phyloP scores from a whole-genome alignment of 371 early-diverging fungal genomes.

The Apophysomyces sp. region DNA sequence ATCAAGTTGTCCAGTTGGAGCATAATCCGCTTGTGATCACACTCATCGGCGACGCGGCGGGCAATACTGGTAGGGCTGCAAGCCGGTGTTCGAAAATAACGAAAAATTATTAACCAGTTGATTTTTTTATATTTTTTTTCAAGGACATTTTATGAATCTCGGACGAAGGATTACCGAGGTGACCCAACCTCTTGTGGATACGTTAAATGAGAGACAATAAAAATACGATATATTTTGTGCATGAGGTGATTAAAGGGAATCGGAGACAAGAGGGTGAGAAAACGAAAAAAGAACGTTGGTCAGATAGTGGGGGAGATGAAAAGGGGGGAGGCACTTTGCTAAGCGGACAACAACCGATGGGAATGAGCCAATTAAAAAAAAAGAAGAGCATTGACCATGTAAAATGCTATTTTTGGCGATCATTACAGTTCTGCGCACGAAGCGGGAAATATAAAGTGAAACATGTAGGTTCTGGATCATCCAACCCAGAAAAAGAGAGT shows the following conservation, averaged over 20 bases:
- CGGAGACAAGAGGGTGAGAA: constrained; percentile 2
- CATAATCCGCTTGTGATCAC: constrained; percentile 59
- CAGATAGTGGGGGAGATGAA: neutral
- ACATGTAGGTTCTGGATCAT: neutral
- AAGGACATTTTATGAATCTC: neutral
- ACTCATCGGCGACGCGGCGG: constrained; percentile 50
- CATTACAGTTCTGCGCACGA: neutral
- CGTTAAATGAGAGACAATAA: neutral
- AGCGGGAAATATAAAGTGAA: constrained; percentile 1
- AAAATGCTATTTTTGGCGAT: neutral
- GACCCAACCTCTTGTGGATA: neutral
- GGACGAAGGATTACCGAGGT: neutral
- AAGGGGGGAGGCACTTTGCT: neutral
- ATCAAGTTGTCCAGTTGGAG: constrained; percentile 64
- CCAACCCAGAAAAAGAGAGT: neutral
- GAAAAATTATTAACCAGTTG: too few species aligned
- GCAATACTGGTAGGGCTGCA: constrained; percentile 66
- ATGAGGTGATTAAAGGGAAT: neutral
- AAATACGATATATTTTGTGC: neutral
- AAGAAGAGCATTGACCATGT: neutral
- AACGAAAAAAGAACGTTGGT: neutral
- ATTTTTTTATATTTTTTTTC: neutral
- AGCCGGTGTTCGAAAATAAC: too few species aligned
- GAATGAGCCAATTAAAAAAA: neutral
- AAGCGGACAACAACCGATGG: neutral